Evolutionary conservation across 495 filamentous ascomycete genomes (phyloP).

Genomic region (Neohortaea acidophila): DNA sequence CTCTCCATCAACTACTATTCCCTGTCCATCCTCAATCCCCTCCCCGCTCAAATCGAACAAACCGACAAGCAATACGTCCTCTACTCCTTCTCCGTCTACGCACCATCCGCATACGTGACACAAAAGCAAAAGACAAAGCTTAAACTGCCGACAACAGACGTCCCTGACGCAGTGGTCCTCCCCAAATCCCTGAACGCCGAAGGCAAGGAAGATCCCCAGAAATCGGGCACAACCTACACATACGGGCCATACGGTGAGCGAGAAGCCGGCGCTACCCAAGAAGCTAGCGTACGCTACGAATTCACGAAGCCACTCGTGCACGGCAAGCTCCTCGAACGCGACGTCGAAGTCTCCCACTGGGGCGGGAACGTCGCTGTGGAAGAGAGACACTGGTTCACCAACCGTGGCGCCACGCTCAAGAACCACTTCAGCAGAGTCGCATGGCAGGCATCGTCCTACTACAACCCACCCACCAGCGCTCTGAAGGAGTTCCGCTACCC

Average conservation of each 20-base stretch:
- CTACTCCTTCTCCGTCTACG: conserved; percentile 71
- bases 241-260: conserved; percentile 81
- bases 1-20: conserved; percentile 72
- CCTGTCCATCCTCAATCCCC: conserved; percentile 56
- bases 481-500: conserved; percentile 71
- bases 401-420: conserved; percentile 68
- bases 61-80: conserved; percentile 71
- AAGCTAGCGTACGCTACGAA: conserved; percentile 73
- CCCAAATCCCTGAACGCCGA: conserved; percentile 38
- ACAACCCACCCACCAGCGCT: conserved; percentile 57
- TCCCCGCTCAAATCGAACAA: conserved; percentile 68
- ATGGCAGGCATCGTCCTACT: conserved; percentile 63
- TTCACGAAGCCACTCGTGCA: conserved; percentile 85
- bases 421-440: conserved; percentile 76
- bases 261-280: conserved; percentile 55
- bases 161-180: conserved; percentile 73
- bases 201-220: conserved; percentile 56
- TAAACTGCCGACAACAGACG: conserved; percentile 62
- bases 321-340: conserved; percentile 60
- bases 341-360: conserved; percentile 94
- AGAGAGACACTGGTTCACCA: conserved; percentile 79
- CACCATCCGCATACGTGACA: conserved; percentile 64
- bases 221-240: conserved; percentile 69
- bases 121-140: conserved; percentile 92
- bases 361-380: conserved; percentile 90